Percentiles rank a stretch among this genome's conserved stretches.
These are phyloP conservation scores for Mycena capillaripes DNA, from an alignment of 768 basidiomycete genomes.

Conservation along the genomic window DNA sequence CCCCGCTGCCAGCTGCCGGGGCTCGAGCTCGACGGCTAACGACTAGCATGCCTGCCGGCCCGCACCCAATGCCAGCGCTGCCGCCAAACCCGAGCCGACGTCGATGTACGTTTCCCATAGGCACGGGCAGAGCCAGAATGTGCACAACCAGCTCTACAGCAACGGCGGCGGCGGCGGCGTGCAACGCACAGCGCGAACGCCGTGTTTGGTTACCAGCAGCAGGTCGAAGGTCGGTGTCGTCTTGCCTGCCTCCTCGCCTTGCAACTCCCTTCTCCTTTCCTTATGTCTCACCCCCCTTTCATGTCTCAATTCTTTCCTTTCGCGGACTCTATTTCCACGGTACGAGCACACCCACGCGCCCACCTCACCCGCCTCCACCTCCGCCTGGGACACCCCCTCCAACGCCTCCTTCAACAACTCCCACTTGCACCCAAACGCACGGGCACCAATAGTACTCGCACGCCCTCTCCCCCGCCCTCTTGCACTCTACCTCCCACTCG, in stretches of 20 bases:
- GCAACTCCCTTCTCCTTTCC: background rate
- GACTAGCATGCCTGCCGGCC: background rate
- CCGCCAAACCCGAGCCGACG: background rate
- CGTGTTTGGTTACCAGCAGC: conserved; percentile 17
- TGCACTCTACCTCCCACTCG: background rate
- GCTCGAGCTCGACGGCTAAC: conserved; percentile 24
- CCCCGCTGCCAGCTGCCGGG: background rate
- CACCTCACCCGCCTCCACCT: conserved; percentile 20
- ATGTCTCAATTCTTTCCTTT: background rate
- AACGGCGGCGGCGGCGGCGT: background rate
- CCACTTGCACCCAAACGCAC: too few relatives aligned
- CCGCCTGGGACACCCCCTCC: conserved; percentile 20
- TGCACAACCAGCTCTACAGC: conserved; percentile 19
- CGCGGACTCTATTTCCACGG: background rate
- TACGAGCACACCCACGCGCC: conserved; percentile 26
- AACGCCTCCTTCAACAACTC: too few relatives aligned
- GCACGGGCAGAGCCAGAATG: background rate
- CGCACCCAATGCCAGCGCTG: too few relatives aligned
- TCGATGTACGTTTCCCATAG: background rate
- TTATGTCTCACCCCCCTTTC: background rate
- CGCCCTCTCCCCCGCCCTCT: background rate
- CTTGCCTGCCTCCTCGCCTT: too few relatives aligned
- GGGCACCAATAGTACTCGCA: too few relatives aligned
- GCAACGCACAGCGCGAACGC: conserved; percentile 31
- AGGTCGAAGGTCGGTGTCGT: conserved; percentile 1